Evolutionary conservation across 345 rosid species (phyloP).

Genomic region (Rhizophora mangle): DNA sequence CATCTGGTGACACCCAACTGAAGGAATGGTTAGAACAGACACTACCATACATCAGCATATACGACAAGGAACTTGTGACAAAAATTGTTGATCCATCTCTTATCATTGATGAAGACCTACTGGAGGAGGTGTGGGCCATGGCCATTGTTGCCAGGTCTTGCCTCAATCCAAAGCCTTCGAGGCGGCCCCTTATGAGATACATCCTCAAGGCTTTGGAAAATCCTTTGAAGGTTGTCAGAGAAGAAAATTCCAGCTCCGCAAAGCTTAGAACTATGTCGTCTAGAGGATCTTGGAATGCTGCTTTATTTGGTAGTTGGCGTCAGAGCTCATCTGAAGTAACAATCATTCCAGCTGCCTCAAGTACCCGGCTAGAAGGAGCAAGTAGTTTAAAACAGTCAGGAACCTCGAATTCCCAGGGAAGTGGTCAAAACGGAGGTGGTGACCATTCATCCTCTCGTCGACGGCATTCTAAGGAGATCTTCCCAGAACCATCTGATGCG

Average conservation of each 20-base stretch:
- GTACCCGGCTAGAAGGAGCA: slow-evolving; percentile 38
- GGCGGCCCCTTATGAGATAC: slow-evolving; percentile 92
- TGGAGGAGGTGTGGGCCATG: slow-evolving; percentile 99
- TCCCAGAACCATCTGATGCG: slow-evolving; percentile 62
- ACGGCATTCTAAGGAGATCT: slow-evolving; percentile 78
- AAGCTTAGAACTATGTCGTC: slow-evolving; percentile 86
- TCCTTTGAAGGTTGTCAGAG: slow-evolving; percentile 84
- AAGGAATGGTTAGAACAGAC: slow-evolving; percentile 77
- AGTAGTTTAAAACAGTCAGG: slow-evolving; percentile 67
- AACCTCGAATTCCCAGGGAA: slow-evolving; percentile 76
- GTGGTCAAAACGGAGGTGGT: slow-evolving; percentile 53
- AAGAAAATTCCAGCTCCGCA: slow-evolving; percentile 65
- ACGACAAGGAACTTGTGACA: slow-evolving; percentile 85
- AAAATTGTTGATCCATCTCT: slow-evolving; percentile 88
- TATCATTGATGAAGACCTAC: slow-evolving; percentile 81
- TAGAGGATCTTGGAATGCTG: slow-evolving; percentile 88
- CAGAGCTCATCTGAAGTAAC: slow-evolving; percentile 77
- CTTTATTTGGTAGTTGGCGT: slow-evolving; percentile 95
- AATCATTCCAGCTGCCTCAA: slow-evolving; percentile 38
- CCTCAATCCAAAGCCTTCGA: slow-evolving; percentile 85
- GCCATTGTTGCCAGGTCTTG: slow-evolving; percentile 93
- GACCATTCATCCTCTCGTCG: slow-evolving; percentile 78
- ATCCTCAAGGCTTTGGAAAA: slow-evolving; percentile 91
- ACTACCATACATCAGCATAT: slow-evolving; percentile 68
- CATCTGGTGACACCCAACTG: slow-evolving; percentile 48